Base-by-base conservation (phyloP, 257 asterid genomes). In the Lycium ferocissimum region DNA sequence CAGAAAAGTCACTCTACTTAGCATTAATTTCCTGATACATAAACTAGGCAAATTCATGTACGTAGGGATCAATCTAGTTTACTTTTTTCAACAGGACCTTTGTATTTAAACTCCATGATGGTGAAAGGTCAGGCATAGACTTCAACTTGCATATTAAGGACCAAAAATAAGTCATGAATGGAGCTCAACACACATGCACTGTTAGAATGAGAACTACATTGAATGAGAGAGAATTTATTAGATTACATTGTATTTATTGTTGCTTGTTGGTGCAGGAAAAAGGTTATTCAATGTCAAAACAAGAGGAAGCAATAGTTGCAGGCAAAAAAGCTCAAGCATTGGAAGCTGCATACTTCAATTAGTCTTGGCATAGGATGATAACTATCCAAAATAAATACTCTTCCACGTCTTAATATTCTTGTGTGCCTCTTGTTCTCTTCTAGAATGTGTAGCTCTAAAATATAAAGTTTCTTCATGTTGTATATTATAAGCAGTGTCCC, bases 291-390 rank as follows among this genome's bases (percentile, higher is more conserved):
- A 85, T 86, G 38, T 84, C 90, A 84, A 95, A 93, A 69, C 89
- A 51, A 75, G 91, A 86, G 35, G 99, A 95, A 87, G 93, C 97
- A 62, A 88, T 88, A 59, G 85, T 78, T 73, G 90, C 79, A 11
- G 94, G 96, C 72, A 85, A 89, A 87, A 94, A 85, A 88, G 98
- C 97, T 15, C 65, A 84, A 49, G 85, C 85, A 81, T 83, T 96
- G 69, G 95, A 91, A 86, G 90, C 85, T 65, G 26, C 90, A 80
- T 92, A 94, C 89, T 96, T 95, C 92, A 58, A 82, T 61, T 89
- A 89, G 70, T 22, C 72, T 53, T 35, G 73, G 83, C 83, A 80
- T 22, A 7, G 84, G 62, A 76, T 20, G 7, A 51, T 51, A 26
- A 14, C 62, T 76, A 76, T 53, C 82, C 81, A 49, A 47, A 47